phyloP scores from a whole-genome alignment of 805 yeast species.

The Yarrowia sp. region DNA sequence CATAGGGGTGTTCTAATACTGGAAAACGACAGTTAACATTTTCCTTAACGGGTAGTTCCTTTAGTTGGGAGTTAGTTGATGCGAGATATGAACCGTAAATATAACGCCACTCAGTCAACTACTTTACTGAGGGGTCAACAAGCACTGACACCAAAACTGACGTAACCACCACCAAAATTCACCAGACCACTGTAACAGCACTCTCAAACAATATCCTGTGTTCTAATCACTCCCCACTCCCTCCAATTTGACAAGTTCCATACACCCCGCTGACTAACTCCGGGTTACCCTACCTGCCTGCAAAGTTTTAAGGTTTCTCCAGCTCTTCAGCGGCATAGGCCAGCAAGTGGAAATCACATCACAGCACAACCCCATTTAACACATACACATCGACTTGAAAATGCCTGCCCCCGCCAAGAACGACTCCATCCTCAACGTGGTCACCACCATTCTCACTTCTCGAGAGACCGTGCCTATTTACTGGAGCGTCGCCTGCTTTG shows the following conservation, averaged over 20 bases:
- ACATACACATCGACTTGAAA: background rate
- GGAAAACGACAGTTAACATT: too few relatives aligned
- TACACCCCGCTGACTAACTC: background rate
- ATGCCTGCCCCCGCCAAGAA: constrained; percentile 23
- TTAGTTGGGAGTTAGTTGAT: too few relatives aligned
- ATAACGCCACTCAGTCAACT: too few relatives aligned
- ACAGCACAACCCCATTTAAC: background rate
- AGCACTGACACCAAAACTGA: too few relatives aligned
- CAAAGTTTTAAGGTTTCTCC: background rate
- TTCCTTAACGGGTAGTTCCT: too few relatives aligned
- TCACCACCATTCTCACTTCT: constrained; percentile 19
- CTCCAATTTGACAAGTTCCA: background rate
- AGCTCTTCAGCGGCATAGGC: too few relatives aligned
- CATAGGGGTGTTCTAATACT: too few relatives aligned
- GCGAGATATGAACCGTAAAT: too few relatives aligned
- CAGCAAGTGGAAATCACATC: background rate
- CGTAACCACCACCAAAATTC: too few relatives aligned
- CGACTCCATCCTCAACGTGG: constrained; percentile 6
- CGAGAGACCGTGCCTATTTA: constrained; percentile 32
- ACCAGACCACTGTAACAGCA: too few relatives aligned
- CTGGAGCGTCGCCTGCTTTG: constrained; percentile 35
- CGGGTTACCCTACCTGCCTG: background rate
- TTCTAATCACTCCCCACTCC: background rate
- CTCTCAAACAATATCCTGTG: too few relatives aligned
- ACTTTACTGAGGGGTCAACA: too few relatives aligned